Evolutionary conservation across 106 monocot genomes (phyloP), one percentile per base, ranked within the genome.

Genomic region (Hemerocallis citrina): DNA sequence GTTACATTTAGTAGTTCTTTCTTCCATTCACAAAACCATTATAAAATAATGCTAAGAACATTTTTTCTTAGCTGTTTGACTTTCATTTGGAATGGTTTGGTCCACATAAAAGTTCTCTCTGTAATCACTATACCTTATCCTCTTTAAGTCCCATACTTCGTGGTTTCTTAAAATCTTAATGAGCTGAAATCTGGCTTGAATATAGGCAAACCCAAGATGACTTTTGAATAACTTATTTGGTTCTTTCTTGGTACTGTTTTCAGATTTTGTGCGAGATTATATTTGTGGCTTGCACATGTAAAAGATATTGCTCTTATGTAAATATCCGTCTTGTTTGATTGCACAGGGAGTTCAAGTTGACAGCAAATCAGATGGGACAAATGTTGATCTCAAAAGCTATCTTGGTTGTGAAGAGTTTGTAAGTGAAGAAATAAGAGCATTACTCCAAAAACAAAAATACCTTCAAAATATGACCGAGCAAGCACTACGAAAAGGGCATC

Each of bases 401-500:
- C 21, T 45, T 3, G 31, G 43, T 29, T 12, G 42, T 7, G 38
- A 56, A 40, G 63, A 57, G 34, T 46, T 47, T 52, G 73, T 74
- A 66, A 61, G 30, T 45, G 82, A 82, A 48, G 77, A 82, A 55
- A 43, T 45, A 1, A 63, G 24, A 62, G 24, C 56, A 42, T 57
- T 85, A 16, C 28, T 79, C 19, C 81, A 70, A 63, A 76, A 75
- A 31, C 87, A 82, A 57, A 98, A 82, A 43, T 37, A 75, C 59
- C 81, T 98, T 23, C 28, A 72, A 32, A 67, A 60, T 65, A 68
- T 87, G 56, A 91, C 84, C 28, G 86, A 85, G 42, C 81, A 88
- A 44, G 96, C 96, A 66, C 84, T 98, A 28, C 75, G 77, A 25
- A 96, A 88, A 65, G 61, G 69, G 49, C 84, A 91, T 34, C 91